These are phyloP conservation scores for Solanum aculeatissimum DNA, from an alignment of 305 asterid species.

Conservation along the genomic window DNA sequence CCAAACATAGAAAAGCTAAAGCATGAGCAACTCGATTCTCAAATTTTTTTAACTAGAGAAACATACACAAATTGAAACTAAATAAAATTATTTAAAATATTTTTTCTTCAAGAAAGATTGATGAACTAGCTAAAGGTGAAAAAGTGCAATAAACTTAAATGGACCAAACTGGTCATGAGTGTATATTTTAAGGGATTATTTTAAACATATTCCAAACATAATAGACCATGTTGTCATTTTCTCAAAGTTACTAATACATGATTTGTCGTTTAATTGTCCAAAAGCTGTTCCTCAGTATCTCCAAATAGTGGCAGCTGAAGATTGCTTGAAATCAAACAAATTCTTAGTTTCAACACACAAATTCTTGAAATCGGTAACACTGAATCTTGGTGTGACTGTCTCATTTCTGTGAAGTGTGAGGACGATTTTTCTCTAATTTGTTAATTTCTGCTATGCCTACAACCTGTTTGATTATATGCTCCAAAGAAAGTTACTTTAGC, in stretches of 20 bases:
- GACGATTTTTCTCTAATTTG: accelerated
- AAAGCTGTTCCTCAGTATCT: neutral
- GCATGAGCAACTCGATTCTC: too few species aligned
- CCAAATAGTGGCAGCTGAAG: neutral
- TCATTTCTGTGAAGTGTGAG: neutral
- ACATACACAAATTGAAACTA: too few species aligned
- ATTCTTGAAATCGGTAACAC: neutral
- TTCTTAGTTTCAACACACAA: neutral
- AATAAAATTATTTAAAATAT: too few species aligned
- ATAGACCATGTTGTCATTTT: neutral
- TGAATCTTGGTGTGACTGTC: neutral
- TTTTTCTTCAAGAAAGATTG: too few species aligned
- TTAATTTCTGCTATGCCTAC: neutral
- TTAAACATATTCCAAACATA: neutral
- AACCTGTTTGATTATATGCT: neutral
- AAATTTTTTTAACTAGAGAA: too few species aligned
- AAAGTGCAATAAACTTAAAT: neutral
- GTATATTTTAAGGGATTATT: neutral
- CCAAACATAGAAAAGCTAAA: too few species aligned
- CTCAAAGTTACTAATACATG: neutral
- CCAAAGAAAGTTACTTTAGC: neutral
- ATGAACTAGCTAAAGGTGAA: too few species aligned
- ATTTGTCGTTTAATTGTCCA: neutral
- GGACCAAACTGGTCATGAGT: neutral
- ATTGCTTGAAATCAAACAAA: neutral